Evolutionary conservation across 164 flowering plant species (phyloP), one percentile per base, ranked within the genome.

Genomic region (Tetrastigma voinierianum): DNA sequence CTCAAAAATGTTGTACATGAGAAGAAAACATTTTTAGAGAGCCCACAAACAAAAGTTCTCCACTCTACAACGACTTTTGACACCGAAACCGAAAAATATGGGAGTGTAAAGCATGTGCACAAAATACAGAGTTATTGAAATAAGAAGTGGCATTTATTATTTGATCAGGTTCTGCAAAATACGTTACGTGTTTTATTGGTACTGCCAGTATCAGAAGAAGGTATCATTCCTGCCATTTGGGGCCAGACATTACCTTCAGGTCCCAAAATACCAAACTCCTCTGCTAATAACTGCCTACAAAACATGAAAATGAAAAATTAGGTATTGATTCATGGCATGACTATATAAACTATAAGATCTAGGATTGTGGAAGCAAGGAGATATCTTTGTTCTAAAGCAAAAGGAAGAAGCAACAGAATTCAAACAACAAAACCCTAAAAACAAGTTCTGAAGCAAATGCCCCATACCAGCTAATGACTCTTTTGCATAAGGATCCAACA

Each of bases 401-500:
- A 55, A 5, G 60, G 9, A 19, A 59, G 21, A 19, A 17, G 10
- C 2, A 2, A 8, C 25, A 13, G n/a, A 3, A 58, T 19, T 47
- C 25, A 14, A 52, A n/a, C n/a, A 45, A 24, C 19, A 20, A 43
- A 25, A 0, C 12, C 12, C 2, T 12, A 20, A 7, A n/a, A 13
- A 16, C 14, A 48, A 19, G 20, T 21, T 49, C 13, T 24, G n/a
- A 57, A 46, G 47, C 18, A 59, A 6, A 23, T 56, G 46, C 14
- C 46, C 14, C 7, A 53, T 43, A 52, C 25, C 45, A 3, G 62
- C 14, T 64, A 75, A 81, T 63, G 51, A 93, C 98, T n/a, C n/a
- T 81, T 94, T 94, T 54, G 92, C 97, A 76, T 88, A 94, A 14
- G 98, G 98, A 72, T 94, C 98, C 77, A 94, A 68, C 69, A 94